These are phyloP conservation scores for Hypomontagnella submonticulosa DNA, from an alignment of 495 filamentous ascomycete genomes.

Conservation along the genomic window DNA sequence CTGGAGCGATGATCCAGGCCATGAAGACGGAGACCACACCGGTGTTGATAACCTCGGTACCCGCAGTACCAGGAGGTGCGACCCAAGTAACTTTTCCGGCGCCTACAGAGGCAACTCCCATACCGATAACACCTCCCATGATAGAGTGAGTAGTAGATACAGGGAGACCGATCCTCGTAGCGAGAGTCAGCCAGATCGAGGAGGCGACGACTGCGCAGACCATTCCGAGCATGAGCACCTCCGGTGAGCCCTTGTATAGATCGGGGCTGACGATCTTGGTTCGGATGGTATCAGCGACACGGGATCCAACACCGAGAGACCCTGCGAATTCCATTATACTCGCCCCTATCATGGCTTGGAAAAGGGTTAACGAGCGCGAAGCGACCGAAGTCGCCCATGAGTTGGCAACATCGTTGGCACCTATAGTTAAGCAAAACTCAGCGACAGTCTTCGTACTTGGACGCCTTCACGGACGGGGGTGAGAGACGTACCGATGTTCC, in stretches of 20 bases:
- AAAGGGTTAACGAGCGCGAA: constrained; percentile 72
- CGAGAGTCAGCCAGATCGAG: constrained; percentile 67
- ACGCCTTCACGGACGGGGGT: constrained; percentile 20
- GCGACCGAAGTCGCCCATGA: constrained; percentile 77
- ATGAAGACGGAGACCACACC: constrained; percentile 70
- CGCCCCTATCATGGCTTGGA: constrained; percentile 74
- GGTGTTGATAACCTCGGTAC: constrained; percentile 61
- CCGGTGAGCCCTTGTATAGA: constrained; percentile 63
- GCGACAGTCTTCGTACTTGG: not conserved
- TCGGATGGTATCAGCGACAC: constrained; percentile 74
- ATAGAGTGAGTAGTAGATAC: constrained; percentile 75
- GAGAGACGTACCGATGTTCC: constrained; percentile 65
- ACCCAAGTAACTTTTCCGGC: constrained; percentile 65
- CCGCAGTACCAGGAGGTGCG: constrained; percentile 56
- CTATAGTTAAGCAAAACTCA: constrained; percentile 24
- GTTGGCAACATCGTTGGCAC: constrained; percentile 81
- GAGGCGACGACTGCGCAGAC: constrained; percentile 69
- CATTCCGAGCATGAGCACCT: constrained; percentile 70
- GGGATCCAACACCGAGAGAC: constrained; percentile 70
- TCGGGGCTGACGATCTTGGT: constrained; percentile 69
- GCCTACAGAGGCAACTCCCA: constrained; percentile 70
- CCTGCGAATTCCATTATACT: constrained; percentile 75
- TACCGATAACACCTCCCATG: constrained; percentile 70
- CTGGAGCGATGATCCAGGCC: constrained; percentile 71
- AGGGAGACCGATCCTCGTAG: constrained; percentile 66